Conservation (phyloP, 1,284 basidiomycete genomes). For the Cystobasidium sp. region DNA sequence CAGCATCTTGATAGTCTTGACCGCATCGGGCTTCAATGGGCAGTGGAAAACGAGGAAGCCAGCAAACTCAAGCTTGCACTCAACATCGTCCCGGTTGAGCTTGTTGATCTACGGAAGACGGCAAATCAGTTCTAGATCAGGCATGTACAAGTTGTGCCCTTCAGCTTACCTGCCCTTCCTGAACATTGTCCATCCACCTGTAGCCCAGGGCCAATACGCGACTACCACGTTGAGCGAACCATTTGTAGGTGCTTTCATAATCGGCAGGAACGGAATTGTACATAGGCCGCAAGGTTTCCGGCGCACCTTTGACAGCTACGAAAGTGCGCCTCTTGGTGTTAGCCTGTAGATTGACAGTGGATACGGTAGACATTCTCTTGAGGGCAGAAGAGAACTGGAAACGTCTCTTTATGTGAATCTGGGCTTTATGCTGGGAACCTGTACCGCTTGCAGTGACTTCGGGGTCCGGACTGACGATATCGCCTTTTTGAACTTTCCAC, state of each 20-base stretch:
- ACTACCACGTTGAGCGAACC: conserved; percentile 85
- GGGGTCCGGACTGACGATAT: conserved; percentile 67
- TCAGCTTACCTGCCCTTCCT: conserved; percentile 66
- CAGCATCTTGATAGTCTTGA: conserved; percentile 86
- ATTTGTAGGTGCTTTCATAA: conserved; percentile 92
- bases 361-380: conserved; percentile 93
- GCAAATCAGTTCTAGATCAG: neutral
- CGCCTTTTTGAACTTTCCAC: conserved; percentile 81
- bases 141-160: neutral
- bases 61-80: conserved; percentile 75
- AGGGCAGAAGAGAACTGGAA: conserved; percentile 96
- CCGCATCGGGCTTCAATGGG: conserved; percentile 89
- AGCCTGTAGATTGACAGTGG: conserved; percentile 63
- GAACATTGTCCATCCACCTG: conserved; percentile 75
- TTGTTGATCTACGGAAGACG: conserved; percentile 74
- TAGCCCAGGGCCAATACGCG: conserved; percentile 85
- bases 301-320: conserved; percentile 86
- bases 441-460: conserved; percentile 52
- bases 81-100: conserved; percentile 75
- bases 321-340: conserved; percentile 58
- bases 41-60: conserved; percentile 97
- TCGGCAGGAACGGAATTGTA: conserved; percentile 70
- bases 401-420: conserved; percentile 77
- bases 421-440: conserved; percentile 65
- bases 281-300: conserved; percentile 90